Evolutionary conservation across 768 basidiomycete species (phyloP).

Genomic region (Xerocomellus intermedius): DNA sequence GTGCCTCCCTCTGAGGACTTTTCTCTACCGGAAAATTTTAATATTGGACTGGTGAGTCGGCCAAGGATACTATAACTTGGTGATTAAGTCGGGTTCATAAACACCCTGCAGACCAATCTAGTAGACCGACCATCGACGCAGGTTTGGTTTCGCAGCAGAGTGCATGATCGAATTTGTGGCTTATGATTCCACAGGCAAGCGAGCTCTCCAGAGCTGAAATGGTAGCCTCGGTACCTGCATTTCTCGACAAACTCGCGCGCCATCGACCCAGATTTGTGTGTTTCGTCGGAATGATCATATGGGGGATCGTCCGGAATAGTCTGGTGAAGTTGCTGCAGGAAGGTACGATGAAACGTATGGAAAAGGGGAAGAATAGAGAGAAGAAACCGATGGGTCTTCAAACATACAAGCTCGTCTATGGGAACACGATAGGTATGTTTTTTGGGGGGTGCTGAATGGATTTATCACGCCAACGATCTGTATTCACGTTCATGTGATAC

Average conservation of each 20-base stretch:
- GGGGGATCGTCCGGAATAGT: constrained; percentile 39
- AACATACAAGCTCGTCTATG: constrained; percentile 20
- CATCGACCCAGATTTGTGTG: constrained; percentile 67
- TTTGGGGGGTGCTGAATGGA: background rate
- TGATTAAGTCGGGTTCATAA: background rate
- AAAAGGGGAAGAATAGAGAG: constrained; percentile 6
- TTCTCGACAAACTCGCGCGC: constrained; percentile 58
- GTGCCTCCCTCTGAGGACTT: constrained; percentile 58
- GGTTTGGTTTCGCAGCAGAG: constrained; percentile 32
- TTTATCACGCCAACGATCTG: background rate
- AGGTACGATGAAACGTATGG: background rate
- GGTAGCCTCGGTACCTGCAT: constrained; percentile 47
- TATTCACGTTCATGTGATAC: background rate
- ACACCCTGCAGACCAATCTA: constrained; percentile 61
- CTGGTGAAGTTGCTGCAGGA: constrained; percentile 29
- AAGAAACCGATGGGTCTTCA: constrained; percentile 24
- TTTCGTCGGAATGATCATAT: constrained; percentile 76
- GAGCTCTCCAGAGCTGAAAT: constrained; percentile 57
- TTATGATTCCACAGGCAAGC: constrained; percentile 40
- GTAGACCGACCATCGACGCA: constrained; percentile 67
- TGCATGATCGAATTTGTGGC: background rate
- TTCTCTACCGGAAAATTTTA: constrained; percentile 55
- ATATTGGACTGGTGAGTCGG: constrained; percentile 61
- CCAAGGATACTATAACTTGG: background rate
- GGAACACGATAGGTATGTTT: constrained; percentile 6